phyloP scores from a whole-genome alignment of 2,329 filamentous ascomycete genomes.

The Hypoxylon sp. region DNA sequence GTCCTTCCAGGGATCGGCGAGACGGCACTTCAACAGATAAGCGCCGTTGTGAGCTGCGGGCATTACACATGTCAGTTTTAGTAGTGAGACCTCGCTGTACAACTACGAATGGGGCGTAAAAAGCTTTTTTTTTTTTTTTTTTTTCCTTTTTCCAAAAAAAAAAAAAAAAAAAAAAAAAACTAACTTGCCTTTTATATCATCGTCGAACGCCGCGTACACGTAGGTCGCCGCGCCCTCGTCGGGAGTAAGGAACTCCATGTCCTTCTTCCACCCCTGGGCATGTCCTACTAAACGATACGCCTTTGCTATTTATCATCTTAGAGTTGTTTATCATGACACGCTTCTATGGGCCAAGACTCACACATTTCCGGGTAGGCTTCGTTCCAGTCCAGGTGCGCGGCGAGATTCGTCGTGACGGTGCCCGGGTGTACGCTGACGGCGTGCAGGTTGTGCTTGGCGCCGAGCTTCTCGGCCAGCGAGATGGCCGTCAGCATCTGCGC shows the following conservation, averaged over 20 bases:
- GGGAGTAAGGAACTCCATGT: conserved; percentile 35
- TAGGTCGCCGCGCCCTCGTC: conserved; percentile 46
- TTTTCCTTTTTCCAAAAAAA: too few species aligned
- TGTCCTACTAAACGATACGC: conserved; percentile 14
- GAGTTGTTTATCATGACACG: neutral
- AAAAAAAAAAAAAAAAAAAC: too few species aligned
- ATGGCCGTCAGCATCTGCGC: conserved; percentile 45
- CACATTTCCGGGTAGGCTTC: neutral
- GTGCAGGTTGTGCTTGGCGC: conserved; percentile 14
- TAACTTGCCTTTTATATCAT: conserved; percentile 10
- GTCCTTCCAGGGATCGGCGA: conserved; percentile 33
- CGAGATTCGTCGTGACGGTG: conserved; percentile 36
- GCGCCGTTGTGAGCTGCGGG: conserved; percentile 35
- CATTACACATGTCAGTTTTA: neutral
- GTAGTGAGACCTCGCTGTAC: neutral
- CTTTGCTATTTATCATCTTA: neutral
- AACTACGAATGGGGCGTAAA: too few species aligned
- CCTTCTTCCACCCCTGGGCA: conserved; percentile 38
- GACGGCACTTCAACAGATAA: conserved; percentile 43
- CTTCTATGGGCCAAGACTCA: neutral
- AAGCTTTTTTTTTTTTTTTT: too few species aligned
- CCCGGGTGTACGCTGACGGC: conserved; percentile 50
- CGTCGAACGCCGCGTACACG: conserved; percentile 47
- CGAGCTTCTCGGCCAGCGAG: conserved; percentile 34
- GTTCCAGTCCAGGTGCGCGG: conserved; percentile 18